phyloP scores from a whole-genome alignment of 2,329 filamentous ascomycete genomes.

The Grosmannia huntii region DNA sequence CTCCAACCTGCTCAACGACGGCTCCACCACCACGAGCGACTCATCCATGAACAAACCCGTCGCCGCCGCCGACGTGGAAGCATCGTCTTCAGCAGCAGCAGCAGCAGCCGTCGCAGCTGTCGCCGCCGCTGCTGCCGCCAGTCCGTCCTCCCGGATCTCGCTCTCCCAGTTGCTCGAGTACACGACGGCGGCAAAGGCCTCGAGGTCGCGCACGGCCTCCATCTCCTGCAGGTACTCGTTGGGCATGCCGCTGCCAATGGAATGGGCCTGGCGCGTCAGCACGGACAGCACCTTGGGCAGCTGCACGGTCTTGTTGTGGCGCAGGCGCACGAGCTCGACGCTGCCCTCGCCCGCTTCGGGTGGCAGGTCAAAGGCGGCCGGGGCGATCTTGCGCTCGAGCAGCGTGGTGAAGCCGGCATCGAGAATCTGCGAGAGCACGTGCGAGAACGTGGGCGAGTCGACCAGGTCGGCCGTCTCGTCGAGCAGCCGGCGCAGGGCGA shows the following conservation, averaged over 20 bases:
- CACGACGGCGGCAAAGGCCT: constrained; percentile 76
- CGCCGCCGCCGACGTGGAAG: background rate
- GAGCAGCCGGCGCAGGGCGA: constrained; percentile 65
- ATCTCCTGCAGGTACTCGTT: constrained; percentile 63
- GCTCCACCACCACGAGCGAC: constrained; percentile 41
- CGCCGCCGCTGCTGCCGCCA: constrained; percentile 24
- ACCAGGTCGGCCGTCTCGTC: constrained; percentile 94
- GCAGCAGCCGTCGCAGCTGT: constrained; percentile 7
- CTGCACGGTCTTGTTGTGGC: constrained; percentile 47
- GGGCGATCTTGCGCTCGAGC: constrained; percentile 68
- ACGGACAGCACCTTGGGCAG: constrained; percentile 84
- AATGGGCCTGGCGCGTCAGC: constrained; percentile 80
- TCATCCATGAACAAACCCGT: constrained; percentile 24
- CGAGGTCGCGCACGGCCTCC: constrained; percentile 62
- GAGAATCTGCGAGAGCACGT: constrained; percentile 74
- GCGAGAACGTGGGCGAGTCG: constrained; percentile 81
- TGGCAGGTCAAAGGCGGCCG: constrained; percentile 61
- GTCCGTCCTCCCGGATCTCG: constrained; percentile 41
- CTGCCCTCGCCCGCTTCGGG: constrained; percentile 13
- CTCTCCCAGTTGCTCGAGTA: constrained; percentile 75
- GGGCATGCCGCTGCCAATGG: constrained; percentile 66
- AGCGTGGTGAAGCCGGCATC: constrained; percentile 79
- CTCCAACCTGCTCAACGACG: constrained; percentile 41
- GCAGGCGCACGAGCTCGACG: constrained; percentile 36
- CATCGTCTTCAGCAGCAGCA: constrained; percentile 8